phyloP scores from a whole-genome alignment of 192 early-diverging fungal species.

The Podila minutissima region DNA sequence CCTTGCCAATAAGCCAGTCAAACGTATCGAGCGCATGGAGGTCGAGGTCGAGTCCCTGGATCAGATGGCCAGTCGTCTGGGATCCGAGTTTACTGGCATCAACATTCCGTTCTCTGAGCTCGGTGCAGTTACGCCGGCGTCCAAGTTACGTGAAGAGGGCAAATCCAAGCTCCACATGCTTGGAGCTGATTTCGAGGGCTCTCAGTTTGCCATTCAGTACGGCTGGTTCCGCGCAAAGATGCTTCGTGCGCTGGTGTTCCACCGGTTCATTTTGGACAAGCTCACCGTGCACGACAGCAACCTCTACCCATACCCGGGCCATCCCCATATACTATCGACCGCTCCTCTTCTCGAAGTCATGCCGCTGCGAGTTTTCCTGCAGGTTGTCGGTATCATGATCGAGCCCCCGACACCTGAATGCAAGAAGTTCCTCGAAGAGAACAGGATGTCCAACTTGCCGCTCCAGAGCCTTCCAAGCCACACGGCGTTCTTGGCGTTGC shows the following conservation, averaged over 20 bases:
- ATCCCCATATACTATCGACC: constrained; percentile 24
- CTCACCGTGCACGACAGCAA: constrained; percentile 11
- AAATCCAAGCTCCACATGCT: neutral
- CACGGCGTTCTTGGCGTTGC: constrained; percentile 1
- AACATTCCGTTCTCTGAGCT: constrained; percentile 10
- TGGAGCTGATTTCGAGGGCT: constrained; percentile 20
- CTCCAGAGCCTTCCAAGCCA: constrained; percentile 9
- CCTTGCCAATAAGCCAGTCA: constrained; percentile 15
- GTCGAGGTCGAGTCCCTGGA: constrained; percentile 54
- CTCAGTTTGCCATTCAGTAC: constrained; percentile 25
- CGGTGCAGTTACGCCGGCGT: neutral
- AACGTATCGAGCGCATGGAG: constrained; percentile 20
- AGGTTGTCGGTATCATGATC: constrained; percentile 34
- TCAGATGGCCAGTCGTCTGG: constrained; percentile 51
- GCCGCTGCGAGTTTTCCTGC: constrained; percentile 44
- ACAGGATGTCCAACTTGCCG: constrained; percentile 13
- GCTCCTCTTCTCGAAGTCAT: constrained; percentile 36
- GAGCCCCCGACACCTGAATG: constrained; percentile 9
- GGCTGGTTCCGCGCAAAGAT: constrained; percentile 57
- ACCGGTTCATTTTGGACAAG: constrained; percentile 49
- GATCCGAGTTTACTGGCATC: constrained; percentile 10
- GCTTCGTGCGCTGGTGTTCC: constrained; percentile 55
- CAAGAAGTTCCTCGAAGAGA: constrained; percentile 1
- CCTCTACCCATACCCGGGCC: constrained; percentile 5
- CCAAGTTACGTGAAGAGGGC: neutral